These are phyloP conservation scores for Backusella luteola DNA, from an alignment of 192 early-diverging fungal species.

Conservation along the genomic window DNA sequence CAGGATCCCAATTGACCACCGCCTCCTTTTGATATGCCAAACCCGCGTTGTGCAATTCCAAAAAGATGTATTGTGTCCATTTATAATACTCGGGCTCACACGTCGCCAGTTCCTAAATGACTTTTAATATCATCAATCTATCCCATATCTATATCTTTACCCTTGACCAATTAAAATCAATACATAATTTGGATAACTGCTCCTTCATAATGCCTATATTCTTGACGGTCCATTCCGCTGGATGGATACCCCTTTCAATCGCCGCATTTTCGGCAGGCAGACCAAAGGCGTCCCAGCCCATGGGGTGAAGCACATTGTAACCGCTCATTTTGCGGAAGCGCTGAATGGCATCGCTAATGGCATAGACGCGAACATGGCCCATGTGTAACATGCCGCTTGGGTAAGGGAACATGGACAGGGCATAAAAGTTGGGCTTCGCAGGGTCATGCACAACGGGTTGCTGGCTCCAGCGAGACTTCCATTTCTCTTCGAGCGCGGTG, in stretches of 20 bases:
- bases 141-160: slow-evolving; percentile 34
- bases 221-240: slow-evolving; percentile 75
- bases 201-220: slow-evolving; percentile 86
- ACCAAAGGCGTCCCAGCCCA: slow-evolving; percentile 98
- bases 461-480: slow-evolving; percentile 53
- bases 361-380: slow-evolving; percentile 97
- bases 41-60: slow-evolving; percentile 71
- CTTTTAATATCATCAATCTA: no score
- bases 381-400: slow-evolving; percentile 91
- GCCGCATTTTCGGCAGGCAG: slow-evolving; percentile 98
- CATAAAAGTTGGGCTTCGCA: slow-evolving; percentile 64
- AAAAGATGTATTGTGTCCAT: slow-evolving; percentile 94
- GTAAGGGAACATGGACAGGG: slow-evolving; percentile 96
- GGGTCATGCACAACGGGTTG: not conserved
- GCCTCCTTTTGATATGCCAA: slow-evolving; percentile 89
- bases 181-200: slow-evolving; percentile 71
- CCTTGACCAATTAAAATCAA: slow-evolving; percentile 90
- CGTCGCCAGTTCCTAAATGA: slow-evolving; percentile 72
- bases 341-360: slow-evolving; percentile 84
- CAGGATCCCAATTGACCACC: slow-evolving; percentile 95
- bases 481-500: slow-evolving; percentile 58
- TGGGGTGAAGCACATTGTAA: slow-evolving; percentile 78
- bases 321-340: slow-evolving; percentile 78
- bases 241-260: slow-evolving; percentile 75
- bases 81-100: slow-evolving; percentile 86